Conservation (phyloP, 78 protist genomes). For the Dictyostelium intermedium region DNA sequence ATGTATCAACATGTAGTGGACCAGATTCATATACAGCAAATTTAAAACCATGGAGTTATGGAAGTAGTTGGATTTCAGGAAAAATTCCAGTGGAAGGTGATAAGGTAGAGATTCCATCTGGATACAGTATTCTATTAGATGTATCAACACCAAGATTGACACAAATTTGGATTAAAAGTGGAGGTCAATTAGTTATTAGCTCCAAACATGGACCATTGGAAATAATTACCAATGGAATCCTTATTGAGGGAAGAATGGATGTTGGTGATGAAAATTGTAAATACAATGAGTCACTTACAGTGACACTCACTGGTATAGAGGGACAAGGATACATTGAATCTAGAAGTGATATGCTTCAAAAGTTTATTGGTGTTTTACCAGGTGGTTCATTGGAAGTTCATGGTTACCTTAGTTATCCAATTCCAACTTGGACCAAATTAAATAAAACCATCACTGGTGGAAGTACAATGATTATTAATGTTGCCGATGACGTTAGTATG, state of each 20-base stretch:
- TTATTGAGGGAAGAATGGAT: conserved; percentile 54
- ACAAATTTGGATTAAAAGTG: conserved; percentile 20
- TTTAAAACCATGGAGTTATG: conserved; percentile 38
- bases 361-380: conserved; percentile 70
- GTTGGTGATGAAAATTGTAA: conserved; percentile 66
- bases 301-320: conserved; percentile 53
- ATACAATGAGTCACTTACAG: conserved; percentile 21
- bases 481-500: conserved; percentile 5
- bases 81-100: not conserved
- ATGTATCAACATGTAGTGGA: conserved; percentile 27
- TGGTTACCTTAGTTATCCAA: conserved; percentile 60
- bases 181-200: conserved; percentile 35
- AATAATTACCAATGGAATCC: conserved; percentile 17
- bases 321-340: conserved; percentile 31
- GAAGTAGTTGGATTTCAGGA: conserved; percentile 1
- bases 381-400: conserved; percentile 70
- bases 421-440: conserved; percentile 54
- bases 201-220: conserved; percentile 38
- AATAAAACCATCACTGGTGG: conserved; percentile 24
- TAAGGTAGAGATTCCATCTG: not conserved
- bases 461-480: not conserved
- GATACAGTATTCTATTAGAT: conserved; percentile 38
- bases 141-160: conserved; percentile 10
- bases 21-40: conserved; percentile 27
- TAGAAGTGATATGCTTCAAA: conserved; percentile 14